Evolutionary conservation across 345 rosid species (phyloP), one percentile per base, ranked within the genome.

Genomic region (Citropsis articulata): DNA sequence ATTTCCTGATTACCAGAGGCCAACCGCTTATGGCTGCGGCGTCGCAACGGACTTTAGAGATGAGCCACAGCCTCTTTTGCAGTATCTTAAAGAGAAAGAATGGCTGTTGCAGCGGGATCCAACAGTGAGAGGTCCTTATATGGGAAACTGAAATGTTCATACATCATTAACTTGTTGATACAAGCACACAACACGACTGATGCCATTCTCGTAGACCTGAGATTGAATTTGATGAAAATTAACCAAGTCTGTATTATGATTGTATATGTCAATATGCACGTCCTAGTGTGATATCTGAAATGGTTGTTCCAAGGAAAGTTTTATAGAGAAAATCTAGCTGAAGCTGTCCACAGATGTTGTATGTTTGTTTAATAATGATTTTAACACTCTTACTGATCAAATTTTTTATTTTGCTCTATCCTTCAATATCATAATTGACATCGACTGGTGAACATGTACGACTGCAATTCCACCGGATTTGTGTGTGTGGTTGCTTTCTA

Each of bases 11-110:
- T 86, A 88, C 82, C 91, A 87, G 75, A 81, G 86, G 73, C 82
- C 83, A 21, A 82, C 81, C 38, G 85, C 75, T 21, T 85, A 86
- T 30, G 91, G 87, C 25, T 90, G 89, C 31, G 88, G 89, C 3
- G 75, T 78, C 6, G 73, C 66, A 73, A 81, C 75, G 4, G 82
- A 83, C 36, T 35, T 69, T 0, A 86, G 83, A 72, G 85, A 87
- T 9, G 90, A 91, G 78, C 93, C 94, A 2, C 85, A 85, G 83
- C 90, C 92, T 33, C 91, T 91, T 83, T 69, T 94, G 84, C 88
- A 87, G 75, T 91, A 83, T 80, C 92, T 93, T 24, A 93, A 92
- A 78, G 93, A 91, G 82, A 91, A 84, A 82, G 97, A 91, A 76
- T 87, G 95, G 92, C 77, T 86, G 33, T 85, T 84, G 48, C 91